Conservation (phyloP, 352 stramenopile species). For the Pythium grandisporangium region DNA sequence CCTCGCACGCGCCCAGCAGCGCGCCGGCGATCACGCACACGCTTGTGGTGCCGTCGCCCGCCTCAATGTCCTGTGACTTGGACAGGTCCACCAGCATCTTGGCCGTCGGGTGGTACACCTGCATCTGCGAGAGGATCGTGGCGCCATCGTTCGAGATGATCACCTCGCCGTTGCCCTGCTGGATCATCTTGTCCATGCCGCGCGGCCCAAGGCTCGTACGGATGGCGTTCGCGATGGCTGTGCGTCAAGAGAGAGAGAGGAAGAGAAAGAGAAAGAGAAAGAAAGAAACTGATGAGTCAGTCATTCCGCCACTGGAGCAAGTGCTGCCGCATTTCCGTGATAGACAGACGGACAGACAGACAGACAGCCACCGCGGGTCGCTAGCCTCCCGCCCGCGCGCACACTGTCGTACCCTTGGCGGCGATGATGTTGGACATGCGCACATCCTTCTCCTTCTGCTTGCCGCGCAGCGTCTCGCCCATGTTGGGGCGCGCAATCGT, state of each 20-base stretch:
- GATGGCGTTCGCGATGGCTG: constrained; percentile 96
- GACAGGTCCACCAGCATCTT: constrained; percentile 99
- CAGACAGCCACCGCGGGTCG: background rate
- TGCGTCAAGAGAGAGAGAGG: background rate
- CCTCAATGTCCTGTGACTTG: constrained; percentile 99
- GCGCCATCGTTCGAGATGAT: constrained; percentile 99
- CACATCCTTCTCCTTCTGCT: constrained; percentile 97
- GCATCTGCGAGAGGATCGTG: constrained; percentile 99
- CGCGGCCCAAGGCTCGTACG: constrained; percentile 96
- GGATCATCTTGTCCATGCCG: constrained; percentile 99
- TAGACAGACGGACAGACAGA: no score
- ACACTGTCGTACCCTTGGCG: constrained; percentile 92
- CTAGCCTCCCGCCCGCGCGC: background rate
- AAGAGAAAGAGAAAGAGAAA: constrained; percentile 1
- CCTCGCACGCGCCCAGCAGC: constrained; percentile 93
- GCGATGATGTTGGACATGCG: constrained; percentile 98
- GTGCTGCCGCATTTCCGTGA: no score
- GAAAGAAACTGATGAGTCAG: background rate
- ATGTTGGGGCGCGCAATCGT: constrained; percentile 43
- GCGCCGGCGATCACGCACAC: constrained; percentile 98
- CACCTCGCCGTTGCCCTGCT: constrained; percentile 95
- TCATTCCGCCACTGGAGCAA: background rate
- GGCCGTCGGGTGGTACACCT: constrained; percentile 97
- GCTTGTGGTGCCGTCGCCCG: constrained; percentile 95
- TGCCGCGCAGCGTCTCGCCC: constrained; percentile 76